Conservation (phyloP, 805 yeast species). For the Grigorovia yakushimaensis region DNA sequence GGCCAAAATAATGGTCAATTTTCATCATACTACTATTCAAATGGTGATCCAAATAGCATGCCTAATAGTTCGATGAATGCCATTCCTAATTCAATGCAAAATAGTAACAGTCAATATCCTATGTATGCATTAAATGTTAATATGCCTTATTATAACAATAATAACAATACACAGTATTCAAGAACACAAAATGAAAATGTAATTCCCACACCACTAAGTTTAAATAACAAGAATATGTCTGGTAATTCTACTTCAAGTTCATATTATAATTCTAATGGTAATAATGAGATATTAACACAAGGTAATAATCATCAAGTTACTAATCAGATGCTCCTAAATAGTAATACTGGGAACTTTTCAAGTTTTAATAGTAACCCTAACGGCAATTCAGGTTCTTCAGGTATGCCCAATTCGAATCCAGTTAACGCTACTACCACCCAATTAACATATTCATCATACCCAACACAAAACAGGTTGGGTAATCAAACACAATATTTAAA, state of each 20-base stretch:
- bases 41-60: not conserved
- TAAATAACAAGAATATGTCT: conserved; percentile 1
- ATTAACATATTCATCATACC: not conserved
- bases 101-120: conserved; percentile 2
- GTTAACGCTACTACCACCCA: not conserved
- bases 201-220: conserved; percentile 5
- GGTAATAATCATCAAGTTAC: not conserved
- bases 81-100: conserved; percentile 1
- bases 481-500: not conserved
- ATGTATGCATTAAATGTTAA: conserved; percentile 7
- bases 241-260: not conserved
- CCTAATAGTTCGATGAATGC: conserved; percentile 1
- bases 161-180: not conserved
- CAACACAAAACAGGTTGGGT: not conserved
- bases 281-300: not conserved
- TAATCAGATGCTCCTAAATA: not conserved
- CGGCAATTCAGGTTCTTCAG: not conserved
- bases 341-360: not conserved
- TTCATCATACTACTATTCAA: conserved; percentile 2
- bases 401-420: not conserved
- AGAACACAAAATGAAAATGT: conserved; percentile 1
- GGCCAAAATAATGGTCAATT: not conserved
- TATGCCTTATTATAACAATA: conserved; percentile 7
- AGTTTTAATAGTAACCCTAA: not conserved
- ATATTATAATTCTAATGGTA: not conserved